Percentiles rank a stretch among this genome's conserved stretches.
Conservation (phyloP, 139 green algal species). For the Micractinium conductrix region DNA sequence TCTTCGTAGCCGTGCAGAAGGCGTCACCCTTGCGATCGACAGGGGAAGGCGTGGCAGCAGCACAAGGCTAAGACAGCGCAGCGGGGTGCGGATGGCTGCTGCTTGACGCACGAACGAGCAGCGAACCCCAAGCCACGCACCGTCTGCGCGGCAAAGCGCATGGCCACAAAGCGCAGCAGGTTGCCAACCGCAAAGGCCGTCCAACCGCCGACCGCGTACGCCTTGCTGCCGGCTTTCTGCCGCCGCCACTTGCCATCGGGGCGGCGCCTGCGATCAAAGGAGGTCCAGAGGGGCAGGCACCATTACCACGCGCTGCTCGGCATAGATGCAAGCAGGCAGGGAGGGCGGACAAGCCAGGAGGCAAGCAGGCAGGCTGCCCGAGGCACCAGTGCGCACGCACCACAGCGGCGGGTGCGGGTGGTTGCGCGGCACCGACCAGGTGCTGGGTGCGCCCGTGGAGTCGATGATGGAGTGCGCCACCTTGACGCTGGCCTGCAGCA, state of each 20-base stretch:
- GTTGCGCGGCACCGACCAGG: constrained; percentile 34
- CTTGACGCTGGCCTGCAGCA: constrained; percentile 39
- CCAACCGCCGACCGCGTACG: constrained; percentile 52
- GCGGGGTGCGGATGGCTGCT: too few species aligned
- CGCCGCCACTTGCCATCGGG: constrained; percentile 55
- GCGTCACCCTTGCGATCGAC: too few species aligned
- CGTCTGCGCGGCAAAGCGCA: constrained; percentile 63
- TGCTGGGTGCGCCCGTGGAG: constrained; percentile 32
- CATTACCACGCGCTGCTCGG: too few species aligned
- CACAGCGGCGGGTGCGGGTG: constrained; percentile 36
- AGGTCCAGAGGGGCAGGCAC: too few species aligned
- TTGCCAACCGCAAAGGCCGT: constrained; percentile 52
- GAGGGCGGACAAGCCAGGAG: too few species aligned
- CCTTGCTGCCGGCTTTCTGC: constrained; percentile 47
- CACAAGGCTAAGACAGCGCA: too few species aligned
- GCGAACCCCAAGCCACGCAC: too few species aligned
- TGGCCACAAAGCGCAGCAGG: constrained; percentile 58
- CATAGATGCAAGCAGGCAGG: too few species aligned
- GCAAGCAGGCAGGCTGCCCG: neutral
- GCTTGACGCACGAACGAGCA: too few species aligned
- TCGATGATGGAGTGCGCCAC: constrained; percentile 55
- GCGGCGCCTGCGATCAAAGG: constrained; percentile 42
- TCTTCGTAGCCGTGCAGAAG: too few species aligned
- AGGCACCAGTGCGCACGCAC: neutral
- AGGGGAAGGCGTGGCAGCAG: too few species aligned